A percentile compares a stretch with the other conserved stretches of the same genome.
phyloP scores from a whole-genome alignment of 2,329 filamentous ascomycete species.

The Phialophora expanda region DNA sequence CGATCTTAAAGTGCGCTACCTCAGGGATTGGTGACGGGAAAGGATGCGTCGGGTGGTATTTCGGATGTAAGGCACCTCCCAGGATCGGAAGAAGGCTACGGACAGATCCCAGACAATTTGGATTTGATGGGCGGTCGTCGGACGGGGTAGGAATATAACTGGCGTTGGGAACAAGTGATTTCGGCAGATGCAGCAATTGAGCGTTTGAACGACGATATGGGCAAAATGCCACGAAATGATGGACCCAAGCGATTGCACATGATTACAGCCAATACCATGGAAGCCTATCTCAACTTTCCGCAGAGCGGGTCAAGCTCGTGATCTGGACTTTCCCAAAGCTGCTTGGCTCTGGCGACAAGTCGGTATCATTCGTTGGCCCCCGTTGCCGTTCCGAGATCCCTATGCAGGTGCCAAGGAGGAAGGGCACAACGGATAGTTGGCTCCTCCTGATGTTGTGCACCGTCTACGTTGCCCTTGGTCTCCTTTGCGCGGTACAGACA shows the following conservation, averaged over 20 bases:
- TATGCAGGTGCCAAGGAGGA: no score
- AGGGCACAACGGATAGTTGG: neutral
- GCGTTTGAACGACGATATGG: conserved; percentile 9
- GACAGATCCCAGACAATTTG: neutral
- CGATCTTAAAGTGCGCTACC: conserved; percentile 43
- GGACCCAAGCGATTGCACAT: conserved; percentile 1
- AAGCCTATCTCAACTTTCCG: neutral
- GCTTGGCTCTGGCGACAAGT: neutral
- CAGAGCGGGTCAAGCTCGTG: conserved; percentile 10
- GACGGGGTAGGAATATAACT: neutral
- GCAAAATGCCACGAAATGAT: neutral
- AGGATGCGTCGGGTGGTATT: neutral
- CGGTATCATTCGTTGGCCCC: neutral
- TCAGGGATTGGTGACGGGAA: neutral
- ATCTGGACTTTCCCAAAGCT: conserved; percentile 13
- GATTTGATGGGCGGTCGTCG: neutral
- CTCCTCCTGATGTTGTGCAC: neutral
- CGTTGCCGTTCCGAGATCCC: no score
- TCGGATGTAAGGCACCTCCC: neutral
- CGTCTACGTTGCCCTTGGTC: no score
- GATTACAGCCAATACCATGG: neutral
- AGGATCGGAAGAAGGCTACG: neutral
- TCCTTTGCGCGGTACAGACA: neutral
- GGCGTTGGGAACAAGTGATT: neutral
- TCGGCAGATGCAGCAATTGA: conserved; percentile 13